Evolutionary conservation across 768 basidiomycete genomes (phyloP).

Genomic region (Boletus patriciae): DNA sequence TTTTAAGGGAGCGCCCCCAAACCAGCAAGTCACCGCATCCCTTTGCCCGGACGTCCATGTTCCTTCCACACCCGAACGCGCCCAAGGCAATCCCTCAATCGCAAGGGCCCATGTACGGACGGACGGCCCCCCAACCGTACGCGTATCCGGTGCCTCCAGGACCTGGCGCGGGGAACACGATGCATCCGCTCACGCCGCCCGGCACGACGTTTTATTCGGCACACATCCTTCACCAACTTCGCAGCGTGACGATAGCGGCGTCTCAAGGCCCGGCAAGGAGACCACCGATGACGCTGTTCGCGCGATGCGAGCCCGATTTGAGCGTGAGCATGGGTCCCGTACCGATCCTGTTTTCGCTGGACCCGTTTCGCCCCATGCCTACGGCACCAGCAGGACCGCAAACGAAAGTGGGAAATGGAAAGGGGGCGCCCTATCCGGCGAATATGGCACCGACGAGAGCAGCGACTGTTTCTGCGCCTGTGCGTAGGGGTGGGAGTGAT

Average conservation of each 20-base stretch:
- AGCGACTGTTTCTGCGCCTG: slow-evolving; percentile 34
- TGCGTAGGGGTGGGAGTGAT: slow-evolving; percentile 18
- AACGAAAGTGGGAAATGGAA: not conserved
- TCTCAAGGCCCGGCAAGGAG: slow-evolving; percentile 24
- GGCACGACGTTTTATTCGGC: slow-evolving; percentile 33
- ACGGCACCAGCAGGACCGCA: not conserved
- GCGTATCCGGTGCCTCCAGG: slow-evolving; percentile 6
- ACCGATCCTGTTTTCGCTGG: slow-evolving; percentile 57
- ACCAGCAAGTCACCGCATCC: slow-evolving; percentile 21
- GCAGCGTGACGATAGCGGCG: slow-evolving; percentile 12
- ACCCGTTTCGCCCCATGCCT: slow-evolving; percentile 42
- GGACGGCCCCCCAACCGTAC: slow-evolving; percentile 25
- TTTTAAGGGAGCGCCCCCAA: slow-evolving; percentile 30
- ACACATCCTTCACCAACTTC: slow-evolving; percentile 27
- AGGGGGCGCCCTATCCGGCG: not conserved
- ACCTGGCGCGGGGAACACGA: slow-evolving; percentile 5
- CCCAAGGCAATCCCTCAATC: slow-evolving; percentile 38
- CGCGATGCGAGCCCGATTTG: slow-evolving; percentile 53
- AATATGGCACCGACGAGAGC: slow-evolving; percentile 25
- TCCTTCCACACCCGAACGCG: slow-evolving; percentile 56
- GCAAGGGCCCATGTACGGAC: slow-evolving; percentile 62
- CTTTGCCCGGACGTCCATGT: slow-evolving; percentile 42
- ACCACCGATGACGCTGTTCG: slow-evolving; percentile 55
- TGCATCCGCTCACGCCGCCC: slow-evolving; percentile 13
- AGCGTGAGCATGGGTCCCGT: slow-evolving; percentile 52